Evolutionary conservation across 2,329 filamentous ascomycete genomes (phyloP).

Genomic region (Colletotrichum godetiae): DNA sequence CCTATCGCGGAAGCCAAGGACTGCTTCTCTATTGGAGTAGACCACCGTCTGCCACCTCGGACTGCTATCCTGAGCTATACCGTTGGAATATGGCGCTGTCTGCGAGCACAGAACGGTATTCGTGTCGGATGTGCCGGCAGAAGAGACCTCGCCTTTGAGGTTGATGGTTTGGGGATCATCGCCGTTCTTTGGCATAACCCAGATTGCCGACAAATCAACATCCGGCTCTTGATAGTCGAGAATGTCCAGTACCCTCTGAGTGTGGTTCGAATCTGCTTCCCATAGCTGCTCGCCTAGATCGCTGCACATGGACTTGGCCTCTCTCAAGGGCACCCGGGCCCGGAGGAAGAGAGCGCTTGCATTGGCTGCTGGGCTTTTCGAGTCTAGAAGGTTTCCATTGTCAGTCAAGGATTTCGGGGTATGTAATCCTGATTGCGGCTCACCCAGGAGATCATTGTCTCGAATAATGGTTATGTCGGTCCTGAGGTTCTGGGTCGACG

Average conservation of each 20-base stretch:
- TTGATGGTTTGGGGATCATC: conserved; percentile 42
- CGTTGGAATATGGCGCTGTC: conserved; percentile 53
- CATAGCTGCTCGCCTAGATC: conserved; percentile 54
- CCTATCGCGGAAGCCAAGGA: conserved; percentile 56
- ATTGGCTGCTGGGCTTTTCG: conserved; percentile 43
- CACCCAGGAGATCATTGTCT: conserved; percentile 55
- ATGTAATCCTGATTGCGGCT: not conserved
- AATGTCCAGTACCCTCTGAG: conserved; percentile 49
- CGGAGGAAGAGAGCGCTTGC: conserved; percentile 50
- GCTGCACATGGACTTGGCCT: conserved; percentile 46
- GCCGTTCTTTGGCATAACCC: conserved; percentile 45
- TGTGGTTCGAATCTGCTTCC: conserved; percentile 44
- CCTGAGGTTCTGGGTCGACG: conserved; percentile 48
- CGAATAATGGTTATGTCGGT: conserved; percentile 51
- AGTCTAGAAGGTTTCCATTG: conserved; percentile 40
- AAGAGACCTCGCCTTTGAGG: conserved; percentile 40
- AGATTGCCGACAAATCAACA: conserved; percentile 45
- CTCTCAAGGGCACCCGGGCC: conserved; percentile 38
- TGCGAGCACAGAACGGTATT: conserved; percentile 56
- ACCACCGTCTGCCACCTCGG: conserved; percentile 50
- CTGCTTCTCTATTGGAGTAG: conserved; percentile 50
- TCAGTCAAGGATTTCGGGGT: not conserved
- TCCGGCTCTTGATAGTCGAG: conserved; percentile 44
- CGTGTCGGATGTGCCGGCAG: conserved; percentile 26
- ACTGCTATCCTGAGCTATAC: conserved; percentile 44